Evolutionary conservation across 78 protist genomes (phyloP).

Genomic region (Fonticula alba): DNA sequence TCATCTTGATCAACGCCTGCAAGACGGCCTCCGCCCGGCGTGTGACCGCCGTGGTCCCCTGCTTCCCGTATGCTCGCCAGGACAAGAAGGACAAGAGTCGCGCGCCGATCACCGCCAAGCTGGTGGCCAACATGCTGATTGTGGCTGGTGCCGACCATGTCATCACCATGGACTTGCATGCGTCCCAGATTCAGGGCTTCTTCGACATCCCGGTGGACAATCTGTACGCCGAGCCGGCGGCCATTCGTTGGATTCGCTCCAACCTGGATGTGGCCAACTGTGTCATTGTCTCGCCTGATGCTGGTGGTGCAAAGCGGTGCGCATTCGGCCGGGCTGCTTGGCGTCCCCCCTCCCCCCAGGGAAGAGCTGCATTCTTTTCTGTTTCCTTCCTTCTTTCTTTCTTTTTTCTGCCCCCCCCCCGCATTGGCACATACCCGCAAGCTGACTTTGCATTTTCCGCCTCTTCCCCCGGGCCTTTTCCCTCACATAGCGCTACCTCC

Average conservation of each 20-base stretch:
- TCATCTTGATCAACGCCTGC: constrained; percentile 30
- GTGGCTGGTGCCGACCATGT: constrained; percentile 47
- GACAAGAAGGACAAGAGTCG: constrained; percentile 53
- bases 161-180: constrained; percentile 57
- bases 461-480: too few species aligned
- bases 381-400: too few species aligned
- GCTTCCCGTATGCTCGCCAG: constrained; percentile 58
- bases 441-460: too few species aligned
- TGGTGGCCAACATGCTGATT: constrained; percentile 33
- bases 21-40: constrained; percentile 39
- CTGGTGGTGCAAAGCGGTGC: constrained; percentile 28
- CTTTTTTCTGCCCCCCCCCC: too few species aligned
- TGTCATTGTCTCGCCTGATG: constrained; percentile 22
- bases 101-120: constrained; percentile 57
- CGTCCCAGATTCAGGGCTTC: constrained; percentile 67
- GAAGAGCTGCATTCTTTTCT: too few species aligned
- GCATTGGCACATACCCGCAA: too few species aligned
- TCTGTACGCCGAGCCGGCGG: constrained; percentile 4
- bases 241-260: not conserved
- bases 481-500: not conserved
- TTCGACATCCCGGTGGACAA: constrained; percentile 45
- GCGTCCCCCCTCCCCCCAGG: too few species aligned
- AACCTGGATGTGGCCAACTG: not conserved
- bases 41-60: constrained; percentile 65
- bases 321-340: too few species aligned